These are phyloP conservation scores for Apiosordaria backusii DNA, from an alignment of 495 filamentous ascomycete species.

Conservation along the genomic window DNA sequence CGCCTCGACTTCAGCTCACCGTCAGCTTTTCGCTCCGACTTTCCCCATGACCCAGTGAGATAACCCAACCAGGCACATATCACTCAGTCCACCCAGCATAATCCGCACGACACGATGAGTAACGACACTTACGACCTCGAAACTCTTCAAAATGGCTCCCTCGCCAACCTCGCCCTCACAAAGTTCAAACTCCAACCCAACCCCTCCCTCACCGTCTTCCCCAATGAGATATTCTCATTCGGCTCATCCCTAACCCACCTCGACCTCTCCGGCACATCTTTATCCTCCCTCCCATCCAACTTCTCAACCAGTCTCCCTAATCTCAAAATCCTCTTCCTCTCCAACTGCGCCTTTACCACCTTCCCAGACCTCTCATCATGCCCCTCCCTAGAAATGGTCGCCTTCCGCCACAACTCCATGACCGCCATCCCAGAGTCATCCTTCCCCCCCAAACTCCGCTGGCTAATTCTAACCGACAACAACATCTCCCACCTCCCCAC, in stretches of 20 bases:
- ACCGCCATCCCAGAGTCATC: conserved; percentile 38
- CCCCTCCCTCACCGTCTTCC: conserved; percentile 35
- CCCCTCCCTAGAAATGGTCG: conserved; percentile 43
- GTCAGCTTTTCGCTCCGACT: neutral
- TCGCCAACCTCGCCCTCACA: conserved; percentile 27
- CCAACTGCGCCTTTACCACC: conserved; percentile 41
- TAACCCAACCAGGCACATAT: neutral
- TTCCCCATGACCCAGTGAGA: neutral
- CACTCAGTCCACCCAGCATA: neutral
- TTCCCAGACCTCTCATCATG: conserved; percentile 44
- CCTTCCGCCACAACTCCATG: conserved; percentile 46
- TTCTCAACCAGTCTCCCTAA: conserved; percentile 37
- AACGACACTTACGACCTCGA: conserved; percentile 29
- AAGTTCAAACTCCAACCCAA: conserved; percentile 37
- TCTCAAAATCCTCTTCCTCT: conserved; percentile 44
- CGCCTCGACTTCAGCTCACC: neutral
- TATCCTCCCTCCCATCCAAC: conserved; percentile 38
- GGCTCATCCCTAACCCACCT: conserved; percentile 41
- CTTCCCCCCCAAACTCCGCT: conserved; percentile 39
- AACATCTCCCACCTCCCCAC: conserved; percentile 32
- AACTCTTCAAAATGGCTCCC: conserved; percentile 27
- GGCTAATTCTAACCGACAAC: conserved; percentile 47
- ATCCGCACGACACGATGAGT: neutral
- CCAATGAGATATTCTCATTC: conserved; percentile 38
- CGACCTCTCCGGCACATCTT: conserved; percentile 44